phyloP scores from a whole-genome alignment of 2,329 filamentous ascomycete genomes.

The Colletotrichum viniferum region DNA sequence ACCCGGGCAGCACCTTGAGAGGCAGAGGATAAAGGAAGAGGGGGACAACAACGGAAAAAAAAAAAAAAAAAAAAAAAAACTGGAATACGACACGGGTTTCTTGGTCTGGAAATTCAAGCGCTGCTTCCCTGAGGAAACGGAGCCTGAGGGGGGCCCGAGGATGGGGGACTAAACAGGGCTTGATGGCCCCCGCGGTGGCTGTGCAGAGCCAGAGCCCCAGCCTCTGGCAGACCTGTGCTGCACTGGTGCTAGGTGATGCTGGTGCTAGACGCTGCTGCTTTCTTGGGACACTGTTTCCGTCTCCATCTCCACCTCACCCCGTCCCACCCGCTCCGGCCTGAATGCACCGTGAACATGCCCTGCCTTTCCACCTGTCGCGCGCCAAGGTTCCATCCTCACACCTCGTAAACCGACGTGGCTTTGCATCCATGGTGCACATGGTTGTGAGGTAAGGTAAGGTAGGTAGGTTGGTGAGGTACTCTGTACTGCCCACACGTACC shows the following conservation, averaged over 20 bases:
- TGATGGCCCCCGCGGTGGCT: constrained; percentile 18
- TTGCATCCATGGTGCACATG: background rate
- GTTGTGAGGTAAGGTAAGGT: background rate
- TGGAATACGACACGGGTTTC: background rate
- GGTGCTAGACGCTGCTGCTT: background rate
- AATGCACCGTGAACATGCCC: background rate
- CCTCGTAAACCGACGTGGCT: constrained; percentile 17
- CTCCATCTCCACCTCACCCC: background rate
- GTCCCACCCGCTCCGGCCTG: background rate
- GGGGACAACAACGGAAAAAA: background rate
- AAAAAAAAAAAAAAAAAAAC: background rate
- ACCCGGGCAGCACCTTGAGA: background rate
- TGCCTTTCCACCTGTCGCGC: background rate
- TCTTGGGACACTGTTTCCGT: background rate
- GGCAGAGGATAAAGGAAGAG: background rate
- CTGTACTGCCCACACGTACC: background rate
- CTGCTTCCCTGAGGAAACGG: constrained; percentile 7
- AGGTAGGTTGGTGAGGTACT: background rate
- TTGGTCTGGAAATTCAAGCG: background rate
- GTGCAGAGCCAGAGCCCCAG: constrained; percentile 8
- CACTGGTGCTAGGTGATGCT: too few species aligned
- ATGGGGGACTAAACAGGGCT: background rate
- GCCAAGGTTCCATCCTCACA: background rate
- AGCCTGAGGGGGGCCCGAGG: constrained; percentile 8
- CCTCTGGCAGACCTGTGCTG: background rate